Conservation (phyloP, 2,329 filamentous ascomycete genomes). For the Sarocladium brachiariae region DNA sequence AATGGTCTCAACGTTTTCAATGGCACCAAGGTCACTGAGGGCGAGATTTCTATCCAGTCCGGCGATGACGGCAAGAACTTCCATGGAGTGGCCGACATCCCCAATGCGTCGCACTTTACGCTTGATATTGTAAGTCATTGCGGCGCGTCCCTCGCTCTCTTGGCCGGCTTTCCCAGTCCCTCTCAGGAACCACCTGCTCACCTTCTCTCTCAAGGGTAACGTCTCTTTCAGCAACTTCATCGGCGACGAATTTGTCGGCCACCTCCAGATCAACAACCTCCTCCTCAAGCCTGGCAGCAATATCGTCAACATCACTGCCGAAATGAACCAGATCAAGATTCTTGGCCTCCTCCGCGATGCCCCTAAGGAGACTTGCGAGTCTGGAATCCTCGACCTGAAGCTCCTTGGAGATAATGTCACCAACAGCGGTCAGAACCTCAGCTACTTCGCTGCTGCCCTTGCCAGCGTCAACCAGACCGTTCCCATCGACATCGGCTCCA, state of each 20-base stretch:
- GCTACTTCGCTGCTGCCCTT: conserved; percentile 51
- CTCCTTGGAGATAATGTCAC: conserved; percentile 46
- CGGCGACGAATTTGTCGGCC: conserved; percentile 44
- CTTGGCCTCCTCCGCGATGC: conserved; percentile 30
- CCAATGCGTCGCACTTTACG: conserved; percentile 57
- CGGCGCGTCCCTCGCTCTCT: no score
- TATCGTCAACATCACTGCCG: conserved; percentile 45
- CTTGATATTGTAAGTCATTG: conserved; percentile 58
- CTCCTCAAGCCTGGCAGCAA: conserved; percentile 53
- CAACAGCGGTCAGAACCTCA: conserved; percentile 43
- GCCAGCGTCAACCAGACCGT: conserved; percentile 43
- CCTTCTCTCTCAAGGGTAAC: conserved; percentile 42
- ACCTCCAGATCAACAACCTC: conserved; percentile 50
- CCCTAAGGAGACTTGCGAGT: conserved; percentile 29
- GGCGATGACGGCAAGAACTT: conserved; percentile 51
- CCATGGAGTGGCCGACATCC: conserved; percentile 50
- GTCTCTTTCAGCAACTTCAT: conserved; percentile 54
- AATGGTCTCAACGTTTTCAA: conserved; percentile 48
- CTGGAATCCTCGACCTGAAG: conserved; percentile 46
- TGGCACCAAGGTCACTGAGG: conserved; percentile 45
- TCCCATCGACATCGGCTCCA: conserved; percentile 42
- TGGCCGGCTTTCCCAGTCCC: no score
- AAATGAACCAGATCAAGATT: conserved; percentile 42
- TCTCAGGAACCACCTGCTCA: conserved; percentile 5
- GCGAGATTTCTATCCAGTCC: conserved; percentile 31